Percentiles rank a stretch among this genome's conserved stretches.
Conservation (phyloP, 1,284 basidiomycete species). For the Tremellales sp. region DNA sequence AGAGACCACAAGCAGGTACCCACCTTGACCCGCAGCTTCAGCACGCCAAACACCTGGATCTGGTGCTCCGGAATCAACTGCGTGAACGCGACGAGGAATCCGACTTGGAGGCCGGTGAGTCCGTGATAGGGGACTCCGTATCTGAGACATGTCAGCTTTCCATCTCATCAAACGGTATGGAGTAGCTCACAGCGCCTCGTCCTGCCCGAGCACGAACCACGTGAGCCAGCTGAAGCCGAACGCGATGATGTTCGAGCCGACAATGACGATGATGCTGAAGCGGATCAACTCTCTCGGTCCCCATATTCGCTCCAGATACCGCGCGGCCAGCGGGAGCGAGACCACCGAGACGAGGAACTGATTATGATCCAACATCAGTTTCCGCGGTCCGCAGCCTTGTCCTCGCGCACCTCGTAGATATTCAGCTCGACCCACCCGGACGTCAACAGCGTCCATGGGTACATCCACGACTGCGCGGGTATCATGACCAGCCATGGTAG, state of each 20-base stretch:
- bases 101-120: conserved; percentile 85
- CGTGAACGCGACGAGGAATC: conserved; percentile 89
- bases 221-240: conserved; percentile 56
- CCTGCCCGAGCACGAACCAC: conserved; percentile 41
- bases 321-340: conserved; percentile 73
- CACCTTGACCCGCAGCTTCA: conserved; percentile 88
- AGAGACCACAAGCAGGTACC: conserved; percentile 13
- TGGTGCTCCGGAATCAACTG: conserved; percentile 98
- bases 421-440: conserved; percentile 81
- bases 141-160: conserved; percentile 49
- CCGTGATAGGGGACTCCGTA: conserved; percentile 88
- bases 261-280: conserved; percentile 75
- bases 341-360: conserved; percentile 75
- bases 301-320: conserved; percentile 92
- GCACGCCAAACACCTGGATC: conserved; percentile 80
- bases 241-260: conserved; percentile 81
- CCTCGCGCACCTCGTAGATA: conserved; percentile 64
- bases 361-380: neutral
- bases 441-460: conserved; percentile 89
- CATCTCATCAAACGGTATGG: neutral
- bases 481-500: conserved; percentile 77
- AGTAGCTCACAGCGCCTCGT: conserved; percentile 56
- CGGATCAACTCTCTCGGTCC: conserved; percentile 79
- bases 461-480: conserved; percentile 77
- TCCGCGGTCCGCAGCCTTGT: neutral